A percentile compares a stretch with the other conserved stretches of the same genome.
phyloP scores from a whole-genome alignment of 1,284 basidiomycete species.

The Sporisorium sorghi region DNA sequence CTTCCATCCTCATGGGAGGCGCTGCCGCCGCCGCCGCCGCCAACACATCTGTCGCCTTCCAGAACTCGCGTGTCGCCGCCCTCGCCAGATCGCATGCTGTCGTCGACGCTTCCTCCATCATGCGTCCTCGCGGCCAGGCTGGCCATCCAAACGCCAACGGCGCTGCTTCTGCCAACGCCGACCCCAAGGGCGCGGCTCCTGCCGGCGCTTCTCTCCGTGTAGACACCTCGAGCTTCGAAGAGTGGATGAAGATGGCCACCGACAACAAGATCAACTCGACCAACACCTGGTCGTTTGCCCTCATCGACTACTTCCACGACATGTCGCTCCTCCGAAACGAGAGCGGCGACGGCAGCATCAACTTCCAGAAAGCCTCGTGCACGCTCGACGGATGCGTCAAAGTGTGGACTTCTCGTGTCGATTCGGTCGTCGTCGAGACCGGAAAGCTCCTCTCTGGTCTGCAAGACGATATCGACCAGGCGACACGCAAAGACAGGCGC shows the following conservation, averaged over 20 bases:
- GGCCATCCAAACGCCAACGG: constrained; percentile 11
- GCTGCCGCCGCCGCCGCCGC: constrained; percentile 14
- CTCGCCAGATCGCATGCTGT: constrained; percentile 48
- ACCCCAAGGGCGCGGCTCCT: constrained; percentile 18
- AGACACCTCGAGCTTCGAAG: constrained; percentile 74
- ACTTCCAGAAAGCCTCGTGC: constrained; percentile 97
- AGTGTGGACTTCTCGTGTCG: constrained; percentile 98
- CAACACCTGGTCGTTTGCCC: constrained; percentile 97
- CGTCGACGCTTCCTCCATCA: constrained; percentile 46
- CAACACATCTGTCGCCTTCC: constrained; percentile 47
- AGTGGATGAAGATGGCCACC: constrained; percentile 99
- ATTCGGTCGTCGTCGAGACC: constrained; percentile 95
- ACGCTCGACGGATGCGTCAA: constrained; percentile 99
- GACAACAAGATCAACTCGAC: constrained; percentile 99
- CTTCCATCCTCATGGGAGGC: constrained; percentile 37
- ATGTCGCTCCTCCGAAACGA: constrained; percentile 85
- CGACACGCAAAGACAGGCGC: constrained; percentile 40
- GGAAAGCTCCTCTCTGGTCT: constrained; percentile 94
- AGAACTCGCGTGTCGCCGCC: constrained; percentile 46
- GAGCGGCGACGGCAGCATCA: constrained; percentile 75
- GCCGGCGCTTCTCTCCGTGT: constrained; percentile 55
- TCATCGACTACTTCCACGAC: constrained; percentile 99
- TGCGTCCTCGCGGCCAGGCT: constrained; percentile 42
- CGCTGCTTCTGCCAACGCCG: constrained; percentile 11
- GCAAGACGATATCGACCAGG: constrained; percentile 72